These are phyloP conservation scores for Fraxinus baroniana DNA, from an alignment of 305 asterid species.

Conservation along the genomic window DNA sequence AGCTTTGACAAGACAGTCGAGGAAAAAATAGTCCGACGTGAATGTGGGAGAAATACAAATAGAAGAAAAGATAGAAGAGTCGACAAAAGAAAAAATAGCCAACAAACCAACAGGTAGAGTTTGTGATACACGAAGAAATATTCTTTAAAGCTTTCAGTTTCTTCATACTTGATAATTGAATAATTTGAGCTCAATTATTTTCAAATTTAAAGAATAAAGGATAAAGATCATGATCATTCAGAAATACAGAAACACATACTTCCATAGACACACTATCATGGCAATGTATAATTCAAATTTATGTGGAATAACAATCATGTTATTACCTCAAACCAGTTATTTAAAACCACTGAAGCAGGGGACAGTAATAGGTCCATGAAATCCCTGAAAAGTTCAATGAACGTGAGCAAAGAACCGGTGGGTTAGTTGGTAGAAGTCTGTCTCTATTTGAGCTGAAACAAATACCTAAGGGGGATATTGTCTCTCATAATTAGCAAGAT, in stretches of 20 bases:
- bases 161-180: neutral
- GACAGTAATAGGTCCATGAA: constrained; percentile 80
- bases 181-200: neutral
- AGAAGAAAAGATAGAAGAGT: neutral
- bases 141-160: neutral
- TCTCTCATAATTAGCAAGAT: constrained; percentile 2
- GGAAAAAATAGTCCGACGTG: neutral
- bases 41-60: neutral
- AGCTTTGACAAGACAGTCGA: neutral
- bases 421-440: constrained; percentile 7
- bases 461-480: constrained; percentile 13
- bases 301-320: neutral
- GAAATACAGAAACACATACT: neutral
- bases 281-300: neutral
- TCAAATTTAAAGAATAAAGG: neutral
- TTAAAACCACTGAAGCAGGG: constrained; percentile 87
- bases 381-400: constrained; percentile 57
- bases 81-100: neutral
- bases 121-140: neutral
- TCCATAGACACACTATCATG: neutral
- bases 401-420: constrained; percentile 19
- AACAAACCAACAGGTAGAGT: neutral
- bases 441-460: constrained; percentile 2
- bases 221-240: neutral
- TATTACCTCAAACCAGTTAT: constrained; percentile 94